Evolutionary conservation across 345 rosid species (phyloP), one percentile per base, ranked within the genome.

Genomic region (Salix udensis): DNA sequence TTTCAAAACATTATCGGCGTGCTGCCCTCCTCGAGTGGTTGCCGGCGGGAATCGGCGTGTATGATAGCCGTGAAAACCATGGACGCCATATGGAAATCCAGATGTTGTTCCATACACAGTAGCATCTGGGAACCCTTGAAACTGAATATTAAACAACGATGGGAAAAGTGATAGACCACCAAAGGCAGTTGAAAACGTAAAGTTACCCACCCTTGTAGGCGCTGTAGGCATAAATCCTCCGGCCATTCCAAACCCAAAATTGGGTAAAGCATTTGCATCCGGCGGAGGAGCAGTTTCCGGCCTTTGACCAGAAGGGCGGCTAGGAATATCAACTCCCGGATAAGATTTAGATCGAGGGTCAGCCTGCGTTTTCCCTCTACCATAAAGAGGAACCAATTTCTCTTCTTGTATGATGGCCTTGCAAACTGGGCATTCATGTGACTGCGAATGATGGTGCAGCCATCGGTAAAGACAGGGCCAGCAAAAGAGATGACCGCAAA

Each of bases 391-490:
- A 19, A 96, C 95, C 39, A 96, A 85, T 75, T 92, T 96, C 31
- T 90, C 98, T 80, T 96, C 99, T 80, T 92, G 86, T 11, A 94
- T 86, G 4, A 94, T 77, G 15, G 99, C 98, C 88, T 94, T 96
- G 85, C 98, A 96, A 37, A 96, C 94, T 0, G 97, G 98, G 44
- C 98, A 96, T 78, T 94, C 99, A 7, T 94, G 99, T 28, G 86
- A 91, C 44, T 89, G 91, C 0, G 98, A 96, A 70, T 96, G 99
- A 66, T 91, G 91, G 76, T 84, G 87, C 28, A 93, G 85, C 98
- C 99, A 96, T 58, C 89, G 85, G 79, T 91, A 94, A 4, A 96
- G 79, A 48, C 98, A 96, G 36, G 99, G 97, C 98, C 97, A 96
- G 26, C 98, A 96, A 72, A 80, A 94, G 74, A 96, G 96, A 48